phyloP scores from a whole-genome alignment of 208 protist genomes.

The Leishmania aethiopica region DNA sequence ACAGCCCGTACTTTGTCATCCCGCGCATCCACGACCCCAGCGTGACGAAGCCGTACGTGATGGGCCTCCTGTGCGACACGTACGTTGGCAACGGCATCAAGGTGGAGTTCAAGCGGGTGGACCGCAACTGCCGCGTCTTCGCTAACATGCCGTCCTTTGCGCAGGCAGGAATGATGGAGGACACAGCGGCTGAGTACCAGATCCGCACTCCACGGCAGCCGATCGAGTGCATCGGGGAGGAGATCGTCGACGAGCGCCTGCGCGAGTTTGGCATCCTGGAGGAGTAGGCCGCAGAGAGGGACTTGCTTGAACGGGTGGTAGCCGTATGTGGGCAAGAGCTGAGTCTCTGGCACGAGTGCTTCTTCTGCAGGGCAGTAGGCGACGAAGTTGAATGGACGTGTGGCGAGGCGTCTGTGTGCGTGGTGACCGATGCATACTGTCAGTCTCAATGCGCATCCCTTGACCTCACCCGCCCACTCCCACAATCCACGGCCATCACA shows the following conservation, averaged over 20 bases:
- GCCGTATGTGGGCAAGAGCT: neutral
- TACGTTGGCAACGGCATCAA: slow-evolving; percentile 72
- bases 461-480: neutral
- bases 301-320: neutral
- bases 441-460: neutral
- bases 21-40: slow-evolving; percentile 68
- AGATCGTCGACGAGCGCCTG: slow-evolving; percentile 72
- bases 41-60: slow-evolving; percentile 63
- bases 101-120: slow-evolving; percentile 74
- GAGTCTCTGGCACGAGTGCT: neutral
- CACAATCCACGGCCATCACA: neutral
- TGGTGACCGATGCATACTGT: neutral
- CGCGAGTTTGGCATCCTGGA: slow-evolving; percentile 62
- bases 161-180: slow-evolving; percentile 46
- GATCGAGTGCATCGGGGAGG: slow-evolving; percentile 49
- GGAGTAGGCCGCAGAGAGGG: slow-evolving; percentile 19
- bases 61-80: slow-evolving; percentile 72
- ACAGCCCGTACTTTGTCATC: slow-evolving; percentile 77
- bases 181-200: slow-evolving; percentile 71
- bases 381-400: neutral
- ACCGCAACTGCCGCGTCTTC: slow-evolving; percentile 68
- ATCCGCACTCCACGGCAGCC: slow-evolving; percentile 71
- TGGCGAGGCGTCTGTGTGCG: neutral
- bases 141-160: slow-evolving; percentile 78
- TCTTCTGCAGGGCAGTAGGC: neutral